A percentile compares a stretch with the other conserved stretches of the same genome.
Evolutionary conservation across 108 stramenopile species (phyloP).

Genomic region (Cyclostephanos invisitatus): DNA sequence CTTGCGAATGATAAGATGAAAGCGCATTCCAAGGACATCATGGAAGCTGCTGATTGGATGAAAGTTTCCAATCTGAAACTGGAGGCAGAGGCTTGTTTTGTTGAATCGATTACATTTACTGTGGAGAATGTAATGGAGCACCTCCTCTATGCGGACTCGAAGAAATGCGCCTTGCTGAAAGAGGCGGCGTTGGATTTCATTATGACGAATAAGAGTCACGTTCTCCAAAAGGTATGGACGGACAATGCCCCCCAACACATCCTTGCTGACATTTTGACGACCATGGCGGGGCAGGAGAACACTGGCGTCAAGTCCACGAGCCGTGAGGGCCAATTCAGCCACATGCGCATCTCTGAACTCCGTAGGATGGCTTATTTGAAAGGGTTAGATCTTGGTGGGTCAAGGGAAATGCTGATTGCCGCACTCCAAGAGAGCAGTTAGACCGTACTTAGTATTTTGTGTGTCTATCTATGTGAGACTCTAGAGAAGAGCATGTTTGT

Average conservation of each 20-base stretch:
- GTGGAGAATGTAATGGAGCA: constrained; percentile 14
- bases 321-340: neutral
- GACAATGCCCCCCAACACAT: neutral
- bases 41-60: constrained; percentile 16
- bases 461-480: no score
- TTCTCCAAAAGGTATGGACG: neutral
- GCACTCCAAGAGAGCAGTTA: constrained; percentile 7
- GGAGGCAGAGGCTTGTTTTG: constrained; percentile 16
- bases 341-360: neutral
- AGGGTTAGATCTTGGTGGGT: constrained; percentile 1
- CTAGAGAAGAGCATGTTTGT: no score
- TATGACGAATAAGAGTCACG: neutral
- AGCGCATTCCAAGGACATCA: constrained; percentile 9
- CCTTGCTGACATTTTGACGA: neutral
- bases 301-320: neutral
- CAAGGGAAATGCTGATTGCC: constrained; percentile 8
- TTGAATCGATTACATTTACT: neutral
- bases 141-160: constrained; percentile 17
- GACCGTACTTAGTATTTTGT: neutral
- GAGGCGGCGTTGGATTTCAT: constrained; percentile 13
- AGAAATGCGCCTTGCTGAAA: constrained; percentile 13
- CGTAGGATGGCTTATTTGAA: neutral
- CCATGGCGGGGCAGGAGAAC: neutral
- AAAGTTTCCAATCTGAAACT: constrained; percentile 14
- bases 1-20: neutral